Percentiles rank a stretch among this genome's conserved stretches.
Conservation (phyloP, 169 alveolate genomes). For the Plasmodium relictum region DNA sequence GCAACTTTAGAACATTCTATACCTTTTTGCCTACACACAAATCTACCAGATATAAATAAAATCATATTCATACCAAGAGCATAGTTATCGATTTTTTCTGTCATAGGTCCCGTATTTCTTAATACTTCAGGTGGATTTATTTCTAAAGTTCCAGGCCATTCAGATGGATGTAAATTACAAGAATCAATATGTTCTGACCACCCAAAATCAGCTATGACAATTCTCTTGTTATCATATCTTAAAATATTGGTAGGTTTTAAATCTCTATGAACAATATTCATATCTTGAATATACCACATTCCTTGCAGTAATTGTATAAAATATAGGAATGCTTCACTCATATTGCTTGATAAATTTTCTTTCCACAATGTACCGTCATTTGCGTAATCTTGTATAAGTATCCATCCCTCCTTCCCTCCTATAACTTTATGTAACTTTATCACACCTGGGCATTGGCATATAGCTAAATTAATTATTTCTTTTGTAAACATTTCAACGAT, state of each 20-base stretch:
- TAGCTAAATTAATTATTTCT: constrained; percentile 85
- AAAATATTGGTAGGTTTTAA: constrained; percentile 88
- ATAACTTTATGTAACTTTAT: constrained; percentile 85
- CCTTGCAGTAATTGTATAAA: constrained; percentile 88
- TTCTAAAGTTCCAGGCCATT: constrained; percentile 91
- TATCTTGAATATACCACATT: constrained; percentile 84
- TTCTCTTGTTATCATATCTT: constrained; percentile 77
- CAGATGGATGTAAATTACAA: constrained; percentile 81
- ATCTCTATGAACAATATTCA: constrained; percentile 86
- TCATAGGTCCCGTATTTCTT: constrained; percentile 87
- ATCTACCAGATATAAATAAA: constrained; percentile 87
- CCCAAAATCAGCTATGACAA: constrained; percentile 88
- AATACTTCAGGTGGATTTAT: constrained; percentile 90
- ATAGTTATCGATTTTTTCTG: constrained; percentile 88
- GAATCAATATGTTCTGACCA: constrained; percentile 86
- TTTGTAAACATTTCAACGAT: constrained; percentile 86
- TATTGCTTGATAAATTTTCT: constrained; percentile 82
- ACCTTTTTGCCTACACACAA: constrained; percentile 88
- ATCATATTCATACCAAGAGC: constrained; percentile 88
- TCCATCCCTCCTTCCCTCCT: constrained; percentile 87
- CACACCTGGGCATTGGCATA: constrained; percentile 90
- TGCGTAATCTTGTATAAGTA: constrained; percentile 86
- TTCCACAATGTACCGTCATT: constrained; percentile 89
- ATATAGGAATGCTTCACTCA: constrained; percentile 84
- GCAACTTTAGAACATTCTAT: constrained; percentile 88